Base-by-base conservation (phyloP, 805 yeast genomes). In the Cyberlindnera mrakii region DNA sequence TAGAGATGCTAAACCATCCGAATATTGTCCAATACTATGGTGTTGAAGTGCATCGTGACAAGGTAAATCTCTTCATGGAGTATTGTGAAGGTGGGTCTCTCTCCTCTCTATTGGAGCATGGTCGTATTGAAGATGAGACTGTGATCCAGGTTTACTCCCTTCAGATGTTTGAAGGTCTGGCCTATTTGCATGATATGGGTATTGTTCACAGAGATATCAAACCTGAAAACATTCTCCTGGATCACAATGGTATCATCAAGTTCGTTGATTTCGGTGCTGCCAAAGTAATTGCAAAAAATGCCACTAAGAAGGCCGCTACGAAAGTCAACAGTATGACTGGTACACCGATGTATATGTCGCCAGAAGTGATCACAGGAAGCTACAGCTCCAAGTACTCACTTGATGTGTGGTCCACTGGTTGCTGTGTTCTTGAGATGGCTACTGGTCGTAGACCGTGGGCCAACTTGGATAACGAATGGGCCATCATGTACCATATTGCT, bases 301-400 rank as follows among this genome's bases (percentile, higher is more conserved):
- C 67, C 7, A 64, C 81, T 6, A 80, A 77, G 15, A 48, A 66
- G 64, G 50, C 63, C 47, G 43, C 60, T 48, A 34, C 60, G 40
- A 45, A 63, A 57, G 48, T 53, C 47, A 43, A 66, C 47, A 59
- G 66, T 46, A 60, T 68, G 71, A 60, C 95, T 3, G 99, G 99
- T 33, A 93, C 99, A 0, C 98, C 98, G 14, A 93, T 91, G 97
- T 93, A 93, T 65, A 91, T 93, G 98, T 88, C 98, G 0, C 99
- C 99, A 0, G 99, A 93, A 57, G 85, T 87, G 0, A 87, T 93
- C 45, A 86, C 93, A 1, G 97, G 97, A 2, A 65, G 78, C 11
- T 52, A 49, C 34, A 62, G 63, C 33, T 62, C 65, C 3, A 59
- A 58, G 32, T 62, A 67, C 40, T 64, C 73, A 5, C 66, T 65